Base-by-base conservation (phyloP, 2,329 filamentous ascomycete genomes). In the Ophioceras dolichostomum region DNA sequence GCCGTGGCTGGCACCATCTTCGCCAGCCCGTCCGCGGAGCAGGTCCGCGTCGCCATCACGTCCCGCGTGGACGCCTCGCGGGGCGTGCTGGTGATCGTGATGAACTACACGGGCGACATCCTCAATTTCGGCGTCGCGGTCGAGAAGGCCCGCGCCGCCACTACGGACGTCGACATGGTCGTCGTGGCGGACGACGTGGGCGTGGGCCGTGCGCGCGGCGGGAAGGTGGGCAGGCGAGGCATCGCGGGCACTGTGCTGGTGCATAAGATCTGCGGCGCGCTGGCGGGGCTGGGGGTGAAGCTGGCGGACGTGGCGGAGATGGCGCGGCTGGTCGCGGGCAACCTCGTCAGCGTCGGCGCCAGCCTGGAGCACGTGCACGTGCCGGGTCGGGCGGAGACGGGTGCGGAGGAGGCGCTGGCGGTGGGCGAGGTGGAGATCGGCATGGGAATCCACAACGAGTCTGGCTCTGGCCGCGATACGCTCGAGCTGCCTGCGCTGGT, bases 111-210 rank as follows among this genome's bases (percentile, higher is more conserved):
- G 1, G 83, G 83, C 27, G 83, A 88, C 55, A 75, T 94, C 38
- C 70, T 95, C 47, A 93, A 94, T 61, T 95, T 95, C 54, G 88
- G 87, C 39, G 81, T 95, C 72, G 88, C 81, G 1, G 84, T 91
- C 8, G 89, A 95, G 59, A 94, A 94, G 64, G 87, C 87, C 13
- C 79, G 82, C 41, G 86, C 86, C 2, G 74, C 76, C 0, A 88
- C 86, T 0, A 60, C 86, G 18, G 62, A 76, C 14, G 83, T 84
- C 1, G 83, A 94, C 55, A 94, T 95, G 81, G 77, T 94, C 9
- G 82, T 94, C 8, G 85, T 95, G 7, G 86, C 79, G 5, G 89
- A 96, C 51, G 89, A 96, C 57, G 87, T 88, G 3, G 87, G 88
- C 31, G 88, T 96, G 32, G 88, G 88, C 2, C 68, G 86, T 41